These are phyloP conservation scores for Scheffersomyces lignosus DNA, from an alignment of 805 yeast genomes.

Conservation along the genomic window DNA sequence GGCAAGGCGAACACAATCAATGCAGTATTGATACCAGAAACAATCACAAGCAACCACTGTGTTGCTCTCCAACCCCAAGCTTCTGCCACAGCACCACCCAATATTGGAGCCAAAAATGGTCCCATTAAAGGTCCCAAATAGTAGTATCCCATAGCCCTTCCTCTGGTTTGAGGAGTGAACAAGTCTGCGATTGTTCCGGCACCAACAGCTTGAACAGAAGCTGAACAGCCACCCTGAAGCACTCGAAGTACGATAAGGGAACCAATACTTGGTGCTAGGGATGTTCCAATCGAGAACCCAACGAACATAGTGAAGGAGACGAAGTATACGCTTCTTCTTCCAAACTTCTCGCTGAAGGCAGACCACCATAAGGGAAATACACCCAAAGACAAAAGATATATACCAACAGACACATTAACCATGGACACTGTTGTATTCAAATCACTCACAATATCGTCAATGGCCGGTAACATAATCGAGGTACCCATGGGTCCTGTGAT, in stretches of 20 bases:
- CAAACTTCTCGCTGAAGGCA: slow-evolving; percentile 69
- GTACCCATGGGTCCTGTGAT: slow-evolving; percentile 89
- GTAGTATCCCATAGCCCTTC: slow-evolving; percentile 75
- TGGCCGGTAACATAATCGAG: slow-evolving; percentile 78
- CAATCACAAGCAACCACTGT: slow-evolving; percentile 77
- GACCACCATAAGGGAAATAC: slow-evolving; percentile 91
- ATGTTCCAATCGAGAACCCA: slow-evolving; percentile 71
- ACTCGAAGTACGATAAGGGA: slow-evolving; percentile 69
- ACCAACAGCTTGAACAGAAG: slow-evolving; percentile 85
- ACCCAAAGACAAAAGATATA: slow-evolving; percentile 72
- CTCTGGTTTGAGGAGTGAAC: slow-evolving; percentile 65
- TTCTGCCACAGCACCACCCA: slow-evolving; percentile 71
- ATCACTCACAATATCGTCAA: slow-evolving; percentile 54
- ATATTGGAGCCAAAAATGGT: slow-evolving; percentile 75
- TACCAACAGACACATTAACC: slow-evolving; percentile 79
- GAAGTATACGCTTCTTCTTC: slow-evolving; percentile 73
- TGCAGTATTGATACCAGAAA: slow-evolving; percentile 55
- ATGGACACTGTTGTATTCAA: slow-evolving; percentile 56
- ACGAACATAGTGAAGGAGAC: slow-evolving; percentile 62
- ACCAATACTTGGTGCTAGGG: slow-evolving; percentile 60
- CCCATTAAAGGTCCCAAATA: slow-evolving; percentile 82
- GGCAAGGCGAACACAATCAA: slow-evolving; percentile 63
- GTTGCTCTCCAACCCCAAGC: slow-evolving; percentile 88
- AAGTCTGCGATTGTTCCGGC: slow-evolving; percentile 86
- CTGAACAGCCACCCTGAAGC: slow-evolving; percentile 76